These are phyloP conservation scores for Angomonas deanei DNA, from an alignment of 208 protist genomes.

Conservation along the genomic window DNA sequence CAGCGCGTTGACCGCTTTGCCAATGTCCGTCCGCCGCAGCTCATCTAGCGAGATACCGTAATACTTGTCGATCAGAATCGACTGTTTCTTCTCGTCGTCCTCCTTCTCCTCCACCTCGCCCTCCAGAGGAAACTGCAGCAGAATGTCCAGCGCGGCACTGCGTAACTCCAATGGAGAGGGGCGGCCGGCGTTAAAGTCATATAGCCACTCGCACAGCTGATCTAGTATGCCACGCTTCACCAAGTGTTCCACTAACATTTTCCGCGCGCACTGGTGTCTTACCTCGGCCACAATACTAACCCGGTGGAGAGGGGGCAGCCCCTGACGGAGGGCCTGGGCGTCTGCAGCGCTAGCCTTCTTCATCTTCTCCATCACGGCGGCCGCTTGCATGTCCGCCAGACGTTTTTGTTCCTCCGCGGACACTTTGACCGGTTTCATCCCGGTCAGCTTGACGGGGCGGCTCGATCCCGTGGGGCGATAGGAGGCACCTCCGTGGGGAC, in stretches of 20 bases:
- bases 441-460: not conserved
- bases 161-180: conserved; percentile 67
- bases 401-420: not conserved
- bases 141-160: conserved; percentile 64
- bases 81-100: conserved; percentile 14
- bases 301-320: conserved; percentile 47
- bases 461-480: not conserved
- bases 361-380: not conserved
- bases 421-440: not conserved
- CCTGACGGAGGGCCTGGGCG: not conserved
- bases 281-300: conserved; percentile 40
- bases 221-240: conserved; percentile 64
- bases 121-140: conserved; percentile 58
- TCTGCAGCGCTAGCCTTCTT: not conserved
- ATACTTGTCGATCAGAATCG: conserved; percentile 26
- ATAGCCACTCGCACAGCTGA: conserved; percentile 78
- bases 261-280: conserved; percentile 34
- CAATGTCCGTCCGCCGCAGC: conserved; percentile 60
- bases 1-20: conserved; percentile 61
- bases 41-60: conserved; percentile 62
- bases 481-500: no score
- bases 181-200: conserved; percentile 45
- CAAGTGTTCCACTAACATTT: conserved; percentile 32
- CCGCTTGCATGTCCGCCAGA: not conserved
- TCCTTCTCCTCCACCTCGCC: conserved; percentile 22